Evolutionary conservation across 352 stramenopile species (phyloP), one percentile per base, ranked within the genome.

Genomic region (Ophiocytium majus): DNA sequence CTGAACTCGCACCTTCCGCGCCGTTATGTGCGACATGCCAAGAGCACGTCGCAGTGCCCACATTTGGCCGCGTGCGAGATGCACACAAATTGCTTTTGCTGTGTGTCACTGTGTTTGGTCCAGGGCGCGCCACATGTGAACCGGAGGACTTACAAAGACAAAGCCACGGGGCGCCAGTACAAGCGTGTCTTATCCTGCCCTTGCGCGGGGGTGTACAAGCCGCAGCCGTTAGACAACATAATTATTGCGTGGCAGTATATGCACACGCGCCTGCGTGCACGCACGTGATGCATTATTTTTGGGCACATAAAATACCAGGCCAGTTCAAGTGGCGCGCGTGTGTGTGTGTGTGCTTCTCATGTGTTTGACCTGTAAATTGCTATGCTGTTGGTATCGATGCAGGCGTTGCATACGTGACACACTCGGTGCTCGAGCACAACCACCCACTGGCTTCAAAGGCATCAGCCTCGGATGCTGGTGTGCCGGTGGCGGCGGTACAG

Each of bases 151-250:
- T 66, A 66, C 28, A 23, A 23, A 23, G 57, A 66, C 57, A 66
- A 28, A 23, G 57, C 57, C 17, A 66, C 19, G 28, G 28, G 17
- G 17, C 19, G 57, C 19, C 17, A 23, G 17, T 23, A 66, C 17
- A 66, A 66, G 57, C 19, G 57, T 23, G 57, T 66, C 57, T 66
- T 66, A 19, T 23, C 19, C 19, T 66, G 57, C 28, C 57, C 57
- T 66, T 66, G 57, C 28, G 57, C 57, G 19, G 57, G 57, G 17
- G 57, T 66, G 57, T 66, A 66, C 57, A 66, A 66, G 57, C 57
- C 57, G 17, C 57, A 28, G 19, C 17, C 57, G 28, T 23, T 66
- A 66, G 57, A 66, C 28, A 19, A 66, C 17, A 66, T n/a, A n/a
- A n/a, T n/a, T n/a, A n/a, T n/a, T n/a, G n/a, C n/a, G n/a, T 66